Evolutionary conservation across 148 eudicot genomes (phyloP), one percentile per base, ranked within the genome.

Genomic region (Rheum nobile): DNA sequence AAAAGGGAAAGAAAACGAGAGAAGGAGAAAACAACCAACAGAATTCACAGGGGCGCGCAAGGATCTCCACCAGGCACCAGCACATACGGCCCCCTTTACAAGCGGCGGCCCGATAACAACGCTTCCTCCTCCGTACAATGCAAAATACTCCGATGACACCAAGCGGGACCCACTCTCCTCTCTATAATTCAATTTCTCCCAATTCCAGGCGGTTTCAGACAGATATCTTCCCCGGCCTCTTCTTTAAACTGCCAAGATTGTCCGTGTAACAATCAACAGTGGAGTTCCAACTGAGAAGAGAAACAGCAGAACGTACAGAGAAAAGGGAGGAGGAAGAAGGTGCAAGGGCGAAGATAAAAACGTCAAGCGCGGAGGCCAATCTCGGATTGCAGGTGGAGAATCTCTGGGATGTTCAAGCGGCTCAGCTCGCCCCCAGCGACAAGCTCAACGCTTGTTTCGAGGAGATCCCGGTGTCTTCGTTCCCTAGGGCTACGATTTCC

Each of bases 391-490:
- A 77, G 59, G 98, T 93, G 14, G 98, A 88, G 77, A 90, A 93
- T 84, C 75, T 93, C 28, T 93, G 98, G 98, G 97, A 93, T 67
- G 50, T 43, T 12, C 82, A 78, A 26, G 95, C 85, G 59, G 91
- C 1, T 50, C 89, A 89, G 67, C 80, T 93, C 1, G 83, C 83
- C 77, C 98, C 97, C 31, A 88, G 87, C 71, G 98, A 93, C 75
- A 93, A 93, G 79, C 90, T 93, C 21, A 93, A 93, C 72, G 92
- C 96, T 63, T 93, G 98, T 70, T 93, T 93, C 76, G 98, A 93
- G 77, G 81, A 83, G 68, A 88, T 93, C 31, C 88, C 91, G 59
- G 97, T 93, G 55, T 89, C 94, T 72, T 79, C 88, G 29, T 93
- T 91, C 63, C 97, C 98, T 22, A 82, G 71, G 31, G 88, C 97